phyloP scores from a whole-genome alignment of 176 grass and related monocot genomes.

The Puccinellia tenuiflora region DNA sequence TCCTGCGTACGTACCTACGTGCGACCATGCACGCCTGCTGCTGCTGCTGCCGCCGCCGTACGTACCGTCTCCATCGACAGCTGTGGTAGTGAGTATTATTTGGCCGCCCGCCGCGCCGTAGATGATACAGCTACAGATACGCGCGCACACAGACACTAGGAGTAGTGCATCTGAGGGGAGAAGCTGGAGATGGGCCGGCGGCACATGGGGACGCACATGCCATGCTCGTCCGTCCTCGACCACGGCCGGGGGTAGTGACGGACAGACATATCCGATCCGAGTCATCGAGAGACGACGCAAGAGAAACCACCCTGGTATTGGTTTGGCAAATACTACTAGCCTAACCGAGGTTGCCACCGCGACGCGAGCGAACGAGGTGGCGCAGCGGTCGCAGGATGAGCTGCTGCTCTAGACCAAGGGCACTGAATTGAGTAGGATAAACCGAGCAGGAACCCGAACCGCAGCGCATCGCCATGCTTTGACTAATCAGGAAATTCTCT shows the following conservation, averaged over 20 bases:
- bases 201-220: slow-evolving; percentile 35
- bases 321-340: not conserved
- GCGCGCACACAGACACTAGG: not conserved
- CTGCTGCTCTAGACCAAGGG: not conserved
- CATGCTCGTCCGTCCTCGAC: slow-evolving; percentile 3
- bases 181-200: not conserved
- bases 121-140: not conserved
- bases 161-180: not conserved
- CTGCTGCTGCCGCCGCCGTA: not conserved
- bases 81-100: not conserved
- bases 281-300: not conserved
- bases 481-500: slow-evolving; percentile 14
- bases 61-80: not conserved
- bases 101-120: not conserved
- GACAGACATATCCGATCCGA: not conserved
- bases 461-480: not conserved
- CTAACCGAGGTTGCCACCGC: not conserved
- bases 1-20: no score
- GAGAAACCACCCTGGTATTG: not conserved
- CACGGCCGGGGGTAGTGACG: not conserved
- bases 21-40: no score
- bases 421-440: no score
- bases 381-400: not conserved
- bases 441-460: no score
- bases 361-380: not conserved